Evolutionary conservation across 495 filamentous ascomycete genomes (phyloP), one percentile per base, ranked within the genome.

Genomic region (Aspergillus mulundensis): DNA sequence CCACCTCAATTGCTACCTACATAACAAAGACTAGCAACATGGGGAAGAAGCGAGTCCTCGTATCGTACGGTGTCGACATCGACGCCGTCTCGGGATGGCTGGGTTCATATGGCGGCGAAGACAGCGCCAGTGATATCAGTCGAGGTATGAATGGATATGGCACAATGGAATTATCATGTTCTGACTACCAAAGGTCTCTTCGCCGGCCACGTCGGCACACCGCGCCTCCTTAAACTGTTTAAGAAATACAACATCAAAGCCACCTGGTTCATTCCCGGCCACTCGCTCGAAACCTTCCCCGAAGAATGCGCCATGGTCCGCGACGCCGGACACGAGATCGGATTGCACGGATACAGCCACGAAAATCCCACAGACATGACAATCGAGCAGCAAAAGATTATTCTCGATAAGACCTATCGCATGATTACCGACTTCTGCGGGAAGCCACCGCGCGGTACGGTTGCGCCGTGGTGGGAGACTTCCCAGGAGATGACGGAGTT

Each of bases 221-320:
- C 81, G 10, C 83, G 88, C 8, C 72, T 93, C 2, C 78, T 93
- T 8, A 89, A 87, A 58, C 67, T 93, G 2, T 89, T 91, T 66
- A 77, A 84, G 7, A 90, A 89, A 66, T 87, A 90, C 77, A 81
- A 84, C 54, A 93, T 93, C 74, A 91, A 88, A 69, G 81, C 86
- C 12, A 89, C 87, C 7, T 91, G 86, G 85, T 91, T 93, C 68
- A 90, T 93, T 56, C 88, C 88, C 0, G 88, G 87, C 0, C 88
- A 93, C 68, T 85, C 83, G 0, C 79, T 93, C 15, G 88, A 93
- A 57, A 89, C 79, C 14, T 91, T 91, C 63, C 88, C 87, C 0
- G 85, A 88, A 63, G 86, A 90, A 62, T 88, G 85, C 61, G 81
- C 83, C 24, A 78, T 82, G 73, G 78, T 93, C 25, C 77, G 85